A percentile compares a stretch with the other conserved stretches of the same genome.
Evolutionary conservation across 106 monocot species (phyloP).

Genomic region (Iris macrosiphon): DNA sequence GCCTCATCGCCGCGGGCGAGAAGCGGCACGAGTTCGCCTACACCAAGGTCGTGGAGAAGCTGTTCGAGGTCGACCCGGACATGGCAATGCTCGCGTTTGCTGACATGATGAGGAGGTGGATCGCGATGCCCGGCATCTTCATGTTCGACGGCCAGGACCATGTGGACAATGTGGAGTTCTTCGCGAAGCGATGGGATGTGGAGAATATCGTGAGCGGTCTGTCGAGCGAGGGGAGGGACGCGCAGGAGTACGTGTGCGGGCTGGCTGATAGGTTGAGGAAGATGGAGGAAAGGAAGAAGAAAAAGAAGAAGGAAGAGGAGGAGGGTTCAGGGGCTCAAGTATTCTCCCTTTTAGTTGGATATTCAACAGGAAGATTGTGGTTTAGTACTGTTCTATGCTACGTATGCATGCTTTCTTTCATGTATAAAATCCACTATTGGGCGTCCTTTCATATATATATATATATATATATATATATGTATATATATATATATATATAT

Average conservation of each 20-base stretch:
- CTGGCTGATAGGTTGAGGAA: background rate
- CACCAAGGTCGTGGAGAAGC: background rate
- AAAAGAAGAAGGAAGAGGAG: background rate
- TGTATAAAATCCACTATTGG: too few species aligned
- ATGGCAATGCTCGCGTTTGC: background rate
- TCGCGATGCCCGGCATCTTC: background rate
- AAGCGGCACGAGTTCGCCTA: background rate
- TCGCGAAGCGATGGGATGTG: background rate
- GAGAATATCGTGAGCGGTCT: background rate
- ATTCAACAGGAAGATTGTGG: background rate
- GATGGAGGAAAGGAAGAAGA: slow-evolving; percentile 1
- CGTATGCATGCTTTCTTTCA: too few species aligned
- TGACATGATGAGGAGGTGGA: background rate
- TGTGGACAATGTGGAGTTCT: background rate
- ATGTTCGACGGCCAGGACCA: slow-evolving; percentile 8
- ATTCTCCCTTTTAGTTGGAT: slow-evolving; percentile 5
- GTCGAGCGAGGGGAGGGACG: slow-evolving; percentile 4
- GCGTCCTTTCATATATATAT: too few species aligned
- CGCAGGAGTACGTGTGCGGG: slow-evolving; percentile 7
- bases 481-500: too few species aligned
- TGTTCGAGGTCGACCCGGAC: background rate
- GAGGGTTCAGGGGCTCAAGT: too few species aligned
- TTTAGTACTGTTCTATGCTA: too few species aligned
- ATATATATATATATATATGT: too few species aligned
- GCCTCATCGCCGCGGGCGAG: slow-evolving; percentile 6